Evolutionary conservation across 257 asterid species (phyloP).

Genomic region (Jacaranda copaia): DNA sequence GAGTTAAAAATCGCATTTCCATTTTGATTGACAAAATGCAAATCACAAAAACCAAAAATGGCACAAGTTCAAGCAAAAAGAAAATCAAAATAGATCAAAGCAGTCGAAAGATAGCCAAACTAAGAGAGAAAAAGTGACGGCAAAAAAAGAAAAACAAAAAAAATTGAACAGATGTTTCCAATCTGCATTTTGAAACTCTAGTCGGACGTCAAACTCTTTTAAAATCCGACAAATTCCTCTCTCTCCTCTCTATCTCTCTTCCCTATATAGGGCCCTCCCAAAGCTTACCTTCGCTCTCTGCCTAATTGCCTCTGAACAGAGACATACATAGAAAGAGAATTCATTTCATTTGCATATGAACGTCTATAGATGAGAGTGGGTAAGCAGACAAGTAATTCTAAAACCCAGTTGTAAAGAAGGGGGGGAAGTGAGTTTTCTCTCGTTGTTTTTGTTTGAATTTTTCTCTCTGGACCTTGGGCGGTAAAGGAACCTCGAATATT

Average conservation of each 20-base stretch:
- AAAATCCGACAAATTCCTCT: slow-evolving; percentile 43
- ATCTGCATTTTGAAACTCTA: slow-evolving; percentile 46
- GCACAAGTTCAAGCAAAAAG: no score
- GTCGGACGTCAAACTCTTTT: slow-evolving; percentile 47
- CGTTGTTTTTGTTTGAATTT: slow-evolving; percentile 30
- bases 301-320: background rate
- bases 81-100: no score
- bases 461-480: slow-evolving; percentile 46
- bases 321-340: background rate
- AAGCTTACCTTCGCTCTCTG: slow-evolving; percentile 30
- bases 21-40: no score
- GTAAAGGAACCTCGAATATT: slow-evolving; percentile 43
- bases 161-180: background rate
- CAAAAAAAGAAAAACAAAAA: background rate
- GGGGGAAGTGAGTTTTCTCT: slow-evolving; percentile 30
- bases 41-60: no score
- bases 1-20: no score
- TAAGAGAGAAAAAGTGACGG: no score
- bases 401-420: slow-evolving; percentile 20
- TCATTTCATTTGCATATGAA: slow-evolving; percentile 7
- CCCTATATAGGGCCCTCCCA: slow-evolving; percentile 9
- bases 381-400: background rate
- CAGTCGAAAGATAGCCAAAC: no score
- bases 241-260: slow-evolving; percentile 27
- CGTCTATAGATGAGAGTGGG: slow-evolving; percentile 13